A percentile compares a stretch with the other conserved stretches of the same genome.
These are phyloP conservation scores for Trypanosoma boissoni DNA, from an alignment of 208 protist genomes.

Conservation along the genomic window DNA sequence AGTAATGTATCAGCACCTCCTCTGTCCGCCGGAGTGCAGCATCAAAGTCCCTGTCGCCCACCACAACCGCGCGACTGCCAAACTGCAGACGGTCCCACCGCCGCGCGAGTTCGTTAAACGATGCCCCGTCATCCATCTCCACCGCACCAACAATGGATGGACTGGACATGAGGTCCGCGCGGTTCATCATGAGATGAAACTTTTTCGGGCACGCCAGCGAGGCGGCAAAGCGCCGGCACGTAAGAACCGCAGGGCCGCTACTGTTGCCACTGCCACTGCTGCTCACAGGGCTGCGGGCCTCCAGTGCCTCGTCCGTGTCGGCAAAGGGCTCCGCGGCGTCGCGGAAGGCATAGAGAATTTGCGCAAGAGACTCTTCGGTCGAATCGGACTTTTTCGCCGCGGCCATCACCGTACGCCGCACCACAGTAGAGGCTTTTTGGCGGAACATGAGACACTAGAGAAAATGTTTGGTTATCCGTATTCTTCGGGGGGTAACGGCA, in stretches of 20 bases:
- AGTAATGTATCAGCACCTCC: slow-evolving; percentile 72
- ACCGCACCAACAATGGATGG: slow-evolving; percentile 74
- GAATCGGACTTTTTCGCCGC: slow-evolving; percentile 4
- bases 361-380: slow-evolving; percentile 20
- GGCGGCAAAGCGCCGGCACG: slow-evolving; percentile 59
- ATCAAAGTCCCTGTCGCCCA: slow-evolving; percentile 61
- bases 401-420: slow-evolving; percentile 15
- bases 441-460: slow-evolving; percentile 53
- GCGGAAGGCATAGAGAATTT: slow-evolving; percentile 34
- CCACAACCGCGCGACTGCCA: slow-evolving; percentile 72
- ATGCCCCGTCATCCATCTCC: slow-evolving; percentile 78
- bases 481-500: no score
- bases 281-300: slow-evolving; percentile 1
- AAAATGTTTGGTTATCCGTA: no score
- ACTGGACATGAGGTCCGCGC: slow-evolving; percentile 51
- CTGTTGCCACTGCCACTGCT: neutral
- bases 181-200: slow-evolving; percentile 73
- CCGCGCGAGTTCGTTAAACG: slow-evolving; percentile 85
- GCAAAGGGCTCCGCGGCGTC: slow-evolving; percentile 44
- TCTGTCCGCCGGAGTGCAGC: slow-evolving; percentile 72
- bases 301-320: slow-evolving; percentile 67
- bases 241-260: slow-evolving; percentile 31
- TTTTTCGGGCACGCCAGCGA: slow-evolving; percentile 83
- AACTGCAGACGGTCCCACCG: slow-evolving; percentile 88
- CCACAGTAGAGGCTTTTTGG: slow-evolving; percentile 26